Evolutionary conservation across 129 eudicot genomes (phyloP).

Genomic region (Pulicaria dysenterica): DNA sequence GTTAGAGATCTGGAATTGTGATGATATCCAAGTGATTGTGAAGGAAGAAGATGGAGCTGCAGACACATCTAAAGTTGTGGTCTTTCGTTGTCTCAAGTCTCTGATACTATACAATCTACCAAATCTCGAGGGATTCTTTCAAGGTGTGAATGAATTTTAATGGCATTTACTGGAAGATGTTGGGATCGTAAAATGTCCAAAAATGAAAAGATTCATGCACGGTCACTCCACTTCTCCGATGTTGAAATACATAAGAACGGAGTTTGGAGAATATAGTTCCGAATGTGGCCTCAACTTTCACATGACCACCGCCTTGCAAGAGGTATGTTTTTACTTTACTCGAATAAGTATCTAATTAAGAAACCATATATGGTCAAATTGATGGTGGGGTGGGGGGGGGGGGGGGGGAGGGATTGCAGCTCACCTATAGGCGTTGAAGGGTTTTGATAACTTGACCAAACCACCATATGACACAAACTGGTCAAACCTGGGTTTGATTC

Average conservation of each 20-base stretch:
- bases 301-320: background rate
- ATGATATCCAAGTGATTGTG: background rate
- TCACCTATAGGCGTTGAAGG: too few species aligned
- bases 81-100: background rate
- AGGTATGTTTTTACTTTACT: too few species aligned
- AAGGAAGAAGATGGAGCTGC: background rate
- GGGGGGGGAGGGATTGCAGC: too few species aligned
- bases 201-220: background rate
- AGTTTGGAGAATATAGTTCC: background rate
- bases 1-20: too few species aligned
- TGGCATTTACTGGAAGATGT: background rate
- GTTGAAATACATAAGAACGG: background rate
- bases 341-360: too few species aligned
- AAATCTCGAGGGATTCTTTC: background rate
- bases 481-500: too few species aligned
- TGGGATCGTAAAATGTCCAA: background rate
- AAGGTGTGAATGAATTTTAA: background rate
- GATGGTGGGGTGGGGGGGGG: too few species aligned
- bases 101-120: background rate
- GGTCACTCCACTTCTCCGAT: background rate
- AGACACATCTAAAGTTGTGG: background rate
- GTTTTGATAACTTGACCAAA: too few species aligned
- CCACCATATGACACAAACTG: too few species aligned
- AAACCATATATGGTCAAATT: too few species aligned
- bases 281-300: background rate